Base-by-base conservation (phyloP, 805 yeast genomes). In the Yarrowia alimentaria region DNA sequence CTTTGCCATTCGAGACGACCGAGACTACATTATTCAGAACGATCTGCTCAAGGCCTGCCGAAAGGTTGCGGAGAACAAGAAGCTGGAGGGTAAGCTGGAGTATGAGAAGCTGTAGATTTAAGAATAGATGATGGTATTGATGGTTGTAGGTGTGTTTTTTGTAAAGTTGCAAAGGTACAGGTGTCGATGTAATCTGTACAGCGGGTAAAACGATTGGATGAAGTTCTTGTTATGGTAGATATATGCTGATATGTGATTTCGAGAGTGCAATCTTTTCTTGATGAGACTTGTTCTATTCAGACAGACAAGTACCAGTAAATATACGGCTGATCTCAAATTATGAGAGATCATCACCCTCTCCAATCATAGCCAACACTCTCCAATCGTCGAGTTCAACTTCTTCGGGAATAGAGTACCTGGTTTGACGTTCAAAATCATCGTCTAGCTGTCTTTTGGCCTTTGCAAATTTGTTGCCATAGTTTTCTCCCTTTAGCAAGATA, bases 31-130 rank as follows among this genome's bases (percentile, higher is more conserved):
- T 60, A 67, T 87, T 49, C 99, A 93, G 67, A 82, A 85, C 61
- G 99, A 93, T 72, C 67, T 93, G 68, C 85, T 93, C 91, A 93
- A 93, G 69, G 99, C 99, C 13, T 98, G 89, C 35, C 80, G 99
- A 69, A 93, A 93, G 73, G 97, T 93, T 55, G 90, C 91, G 17
- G 99, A 93, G 67, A 83, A 88, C 51, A 93, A 93, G 83, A 93
- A 93, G 70, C 77, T 93, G 68, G 99, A 93, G 73, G 98, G 98
- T 57, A 85, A 86, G 67, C 71, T 91, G 56, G 98, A 91, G 62
- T 93, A 93, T 68, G 95, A 93, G 73, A 93, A 93, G 75, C 73
- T 93, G 65, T 93, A 72, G 45, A n/a, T n/a, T n/a, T n/a, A n/a
- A n/a, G n/a, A n/a, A n/a, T 18, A n/a, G 47, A 32, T 11, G 20